Evolutionary conservation across 176 grass and related monocot species (phyloP).

Genomic region (Themeda triandra): DNA sequence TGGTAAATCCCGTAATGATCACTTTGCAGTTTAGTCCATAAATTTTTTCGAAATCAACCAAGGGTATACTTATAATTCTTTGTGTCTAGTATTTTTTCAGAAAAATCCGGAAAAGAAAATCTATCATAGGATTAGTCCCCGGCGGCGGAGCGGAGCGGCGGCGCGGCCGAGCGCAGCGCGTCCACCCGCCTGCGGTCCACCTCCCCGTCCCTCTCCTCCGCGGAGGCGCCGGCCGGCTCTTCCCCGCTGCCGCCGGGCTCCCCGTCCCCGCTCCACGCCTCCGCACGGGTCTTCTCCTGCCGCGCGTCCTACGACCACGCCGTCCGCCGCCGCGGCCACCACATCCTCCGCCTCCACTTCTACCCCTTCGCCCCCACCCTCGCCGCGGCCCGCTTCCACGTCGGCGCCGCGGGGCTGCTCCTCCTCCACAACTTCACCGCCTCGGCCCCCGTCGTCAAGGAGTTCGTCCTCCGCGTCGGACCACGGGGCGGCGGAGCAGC

Average conservation of each 20-base stretch:
- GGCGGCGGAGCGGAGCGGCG: too few relatives aligned
- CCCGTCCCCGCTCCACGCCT: constrained; percentile 59
- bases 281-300: constrained; percentile 77
- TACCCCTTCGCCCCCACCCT: constrained; percentile 70
- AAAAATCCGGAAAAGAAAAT: too few relatives aligned
- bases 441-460: constrained; percentile 55
- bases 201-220: constrained; percentile 21
- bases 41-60: too few relatives aligned
- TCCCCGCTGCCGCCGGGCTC: constrained; percentile 6
- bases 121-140: too few relatives aligned
- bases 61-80: too few relatives aligned
- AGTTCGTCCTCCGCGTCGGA: constrained; percentile 82
- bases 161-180: too few relatives aligned
- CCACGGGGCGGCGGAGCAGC: too few relatives aligned
- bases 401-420: constrained; percentile 36
- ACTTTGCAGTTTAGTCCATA: too few relatives aligned
- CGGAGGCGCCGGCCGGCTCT: constrained; percentile 1
- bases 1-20: too few relatives aligned
- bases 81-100: too few relatives aligned
- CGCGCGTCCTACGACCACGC: constrained; percentile 67
- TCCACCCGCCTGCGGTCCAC: constrained; percentile 44
- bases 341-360: constrained; percentile 94
- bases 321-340: constrained; percentile 54
- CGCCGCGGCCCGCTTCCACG: constrained; percentile 72
- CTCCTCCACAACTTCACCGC: constrained; percentile 83